Percentiles rank a stretch among this genome's conserved stretches.
These are phyloP conservation scores for Irpex sp. DNA, from an alignment of 1,284 basidiomycete species.

Conservation along the genomic window DNA sequence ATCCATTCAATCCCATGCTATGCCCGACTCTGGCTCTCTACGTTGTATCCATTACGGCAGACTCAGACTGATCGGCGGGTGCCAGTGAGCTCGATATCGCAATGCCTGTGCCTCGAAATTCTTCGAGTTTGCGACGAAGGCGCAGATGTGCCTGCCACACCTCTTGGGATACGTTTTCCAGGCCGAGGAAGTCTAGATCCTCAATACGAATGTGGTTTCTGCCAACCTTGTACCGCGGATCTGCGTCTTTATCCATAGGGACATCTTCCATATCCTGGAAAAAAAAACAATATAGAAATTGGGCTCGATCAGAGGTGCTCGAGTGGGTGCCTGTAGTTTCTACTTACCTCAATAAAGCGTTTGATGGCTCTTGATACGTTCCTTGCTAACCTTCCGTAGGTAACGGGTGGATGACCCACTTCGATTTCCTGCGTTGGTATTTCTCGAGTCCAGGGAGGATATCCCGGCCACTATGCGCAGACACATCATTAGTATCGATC, in stretches of 20 bases:
- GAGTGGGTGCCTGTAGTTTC: not conserved
- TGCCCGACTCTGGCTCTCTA: no score
- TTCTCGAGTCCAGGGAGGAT: no score
- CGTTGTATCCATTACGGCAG: no score
- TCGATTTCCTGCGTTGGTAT: no score
- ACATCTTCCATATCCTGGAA: constrained; percentile 42
- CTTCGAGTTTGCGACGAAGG: constrained; percentile 25
- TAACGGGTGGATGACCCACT: no score
- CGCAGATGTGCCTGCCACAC: constrained; percentile 74
- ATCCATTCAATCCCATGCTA: no score
- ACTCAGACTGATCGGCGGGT: no score
- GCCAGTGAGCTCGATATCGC: no score
- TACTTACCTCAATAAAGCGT: no score
- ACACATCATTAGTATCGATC: not conserved
- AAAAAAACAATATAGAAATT: not conserved
- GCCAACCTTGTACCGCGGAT: constrained; percentile 56
- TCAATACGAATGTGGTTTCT: constrained; percentile 48
- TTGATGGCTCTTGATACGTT: no score
- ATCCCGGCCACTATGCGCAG: constrained; percentile 61
- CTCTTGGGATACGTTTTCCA: constrained; percentile 75
- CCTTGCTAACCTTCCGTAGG: no score
- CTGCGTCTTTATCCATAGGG: constrained; percentile 53
- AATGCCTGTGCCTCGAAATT: no score
- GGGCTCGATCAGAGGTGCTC: not conserved
- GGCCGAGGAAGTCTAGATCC: constrained; percentile 62